A percentile compares a stretch with the other conserved stretches of the same genome.
Evolutionary conservation across 1,284 basidiomycete species (phyloP).

Genomic region (Apiotrichum laibachii): DNA sequence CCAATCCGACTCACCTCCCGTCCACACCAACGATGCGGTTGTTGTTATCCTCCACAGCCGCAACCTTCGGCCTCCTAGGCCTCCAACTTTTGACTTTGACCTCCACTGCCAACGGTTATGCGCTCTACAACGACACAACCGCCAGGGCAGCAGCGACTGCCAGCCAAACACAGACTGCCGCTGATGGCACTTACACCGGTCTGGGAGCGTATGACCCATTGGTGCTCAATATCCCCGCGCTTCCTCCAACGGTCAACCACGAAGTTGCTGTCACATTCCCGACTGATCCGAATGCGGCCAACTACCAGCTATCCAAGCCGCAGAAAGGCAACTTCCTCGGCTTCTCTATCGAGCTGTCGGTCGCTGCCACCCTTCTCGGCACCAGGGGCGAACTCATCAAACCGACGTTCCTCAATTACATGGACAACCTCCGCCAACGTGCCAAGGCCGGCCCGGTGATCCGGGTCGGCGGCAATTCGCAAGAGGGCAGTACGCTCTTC

Average conservation of each 20-base stretch:
- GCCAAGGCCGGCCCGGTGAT: constrained; percentile 62
- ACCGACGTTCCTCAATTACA: constrained; percentile 68
- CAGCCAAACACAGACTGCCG: not conserved
- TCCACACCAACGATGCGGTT: too few relatives aligned
- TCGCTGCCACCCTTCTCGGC: constrained; percentile 63
- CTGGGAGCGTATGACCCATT: constrained; percentile 43
- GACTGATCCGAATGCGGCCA: constrained; percentile 18
- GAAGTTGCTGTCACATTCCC: constrained; percentile 29
- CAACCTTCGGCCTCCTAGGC: too few relatives aligned
- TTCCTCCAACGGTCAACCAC: constrained; percentile 35
- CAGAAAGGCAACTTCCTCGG: constrained; percentile 65
- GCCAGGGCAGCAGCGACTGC: not conserved
- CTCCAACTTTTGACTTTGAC: too few relatives aligned
- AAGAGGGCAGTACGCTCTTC: constrained; percentile 61
- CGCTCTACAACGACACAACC: not conserved
- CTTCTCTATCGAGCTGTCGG: constrained; percentile 70
- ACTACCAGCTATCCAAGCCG: constrained; percentile 50
- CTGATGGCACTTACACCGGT: constrained; percentile 29
- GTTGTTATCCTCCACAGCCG: too few relatives aligned
- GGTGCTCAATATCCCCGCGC: constrained; percentile 32
- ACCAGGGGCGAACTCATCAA: constrained; percentile 47
- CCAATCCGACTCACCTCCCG: too few relatives aligned
- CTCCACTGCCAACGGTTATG: not conserved
- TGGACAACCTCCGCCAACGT: constrained; percentile 60
- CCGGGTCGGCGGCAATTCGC: constrained; percentile 73